Evolutionary conservation across 2,329 filamentous ascomycete genomes (phyloP).

Genomic region (Emmonsiellopsis sp.): DNA sequence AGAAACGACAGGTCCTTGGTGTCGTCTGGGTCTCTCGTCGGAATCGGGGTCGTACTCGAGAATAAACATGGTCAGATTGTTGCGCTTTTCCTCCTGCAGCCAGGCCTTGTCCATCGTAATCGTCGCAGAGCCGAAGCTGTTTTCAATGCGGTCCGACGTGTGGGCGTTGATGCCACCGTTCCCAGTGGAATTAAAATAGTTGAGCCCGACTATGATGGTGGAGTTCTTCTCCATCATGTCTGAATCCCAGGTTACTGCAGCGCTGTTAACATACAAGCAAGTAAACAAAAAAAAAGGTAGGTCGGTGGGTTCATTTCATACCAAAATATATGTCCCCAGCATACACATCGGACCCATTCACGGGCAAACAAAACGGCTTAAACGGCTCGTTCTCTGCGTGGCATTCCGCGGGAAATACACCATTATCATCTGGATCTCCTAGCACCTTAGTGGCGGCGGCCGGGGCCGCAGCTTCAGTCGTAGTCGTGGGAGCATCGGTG

Average conservation of each 20-base stretch:
- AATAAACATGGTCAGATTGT: conserved; percentile 31
- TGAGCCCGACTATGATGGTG: conserved; percentile 23
- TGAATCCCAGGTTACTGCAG: conserved; percentile 28
- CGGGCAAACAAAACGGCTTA: conserved; percentile 11
- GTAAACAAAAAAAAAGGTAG: neutral
- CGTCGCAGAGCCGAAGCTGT: conserved; percentile 30
- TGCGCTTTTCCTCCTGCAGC: conserved; percentile 29
- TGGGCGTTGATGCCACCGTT: conserved; percentile 26
- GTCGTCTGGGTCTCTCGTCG: conserved; percentile 16
- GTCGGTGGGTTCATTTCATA: neutral
- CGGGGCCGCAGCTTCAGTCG: neutral
- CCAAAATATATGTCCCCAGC: conserved; percentile 10
- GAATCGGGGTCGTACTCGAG: conserved; percentile 20
- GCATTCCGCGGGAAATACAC: conserved; percentile 3
- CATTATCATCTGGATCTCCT: neutral
- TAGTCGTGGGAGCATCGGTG: neutral
- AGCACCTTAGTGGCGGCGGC: neutral
- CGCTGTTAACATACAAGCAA: neutral
- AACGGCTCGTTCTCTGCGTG: conserved; percentile 4
- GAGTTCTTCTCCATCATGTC: conserved; percentile 23
- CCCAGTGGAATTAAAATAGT: conserved; percentile 25
- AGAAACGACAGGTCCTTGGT: conserved; percentile 26
- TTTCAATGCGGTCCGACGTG: conserved; percentile 26
- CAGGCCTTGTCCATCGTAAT: conserved; percentile 32
- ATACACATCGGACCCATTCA: conserved; percentile 9